Evolutionary conservation across 306 rosid genomes (phyloP), one percentile per base, ranked within the genome.

Genomic region (Ormosia semicastrata): DNA sequence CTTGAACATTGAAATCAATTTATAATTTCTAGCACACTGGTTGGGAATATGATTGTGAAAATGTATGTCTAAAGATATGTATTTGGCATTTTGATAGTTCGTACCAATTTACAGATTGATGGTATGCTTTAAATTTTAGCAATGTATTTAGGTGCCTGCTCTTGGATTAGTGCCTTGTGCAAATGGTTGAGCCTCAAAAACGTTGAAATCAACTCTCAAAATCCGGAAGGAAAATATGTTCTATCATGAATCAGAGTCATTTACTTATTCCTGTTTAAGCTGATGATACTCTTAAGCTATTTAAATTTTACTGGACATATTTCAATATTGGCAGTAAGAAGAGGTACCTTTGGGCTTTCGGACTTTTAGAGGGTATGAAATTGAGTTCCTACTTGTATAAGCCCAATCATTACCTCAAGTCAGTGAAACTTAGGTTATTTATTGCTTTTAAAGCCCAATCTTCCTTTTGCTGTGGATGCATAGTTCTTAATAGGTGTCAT

Each of bases 41-140:
- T 67, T 66, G 46, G 34, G 63, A 73, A 44, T 15, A 6, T 72
- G 79, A 58, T 17, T 54, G 40, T 73, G 46, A 73, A 75, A 52
- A 40, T 15, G 40, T 10, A 52, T 58, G 46, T 60, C 60, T 17
- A 2, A 73, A 53, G 17, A 73, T 17, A 46, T 39, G 18, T 47
- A 59, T 62, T 30, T 60, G 39, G 6, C 41, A 32, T 37, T 17
- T 58, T 43, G 74, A 29, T 33, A 36, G 40, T 44, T 50, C 34
- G 4, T 29, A 46, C 67, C 33, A 24, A 66, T 43, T 75, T 33
- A 37, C 82, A 29, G 56, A 39, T 41, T 17, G 44, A 54, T 78
- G 30, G 41, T 13, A 9, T 52, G 13, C 6, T 76, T 50, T 65
- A 53, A 65, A 5, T 7, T 17, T 64, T 76, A 47, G 36, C 62